Conservation (phyloP, 2,329 filamentous ascomycete genomes). For the Penicillium sclerotigenum region DNA sequence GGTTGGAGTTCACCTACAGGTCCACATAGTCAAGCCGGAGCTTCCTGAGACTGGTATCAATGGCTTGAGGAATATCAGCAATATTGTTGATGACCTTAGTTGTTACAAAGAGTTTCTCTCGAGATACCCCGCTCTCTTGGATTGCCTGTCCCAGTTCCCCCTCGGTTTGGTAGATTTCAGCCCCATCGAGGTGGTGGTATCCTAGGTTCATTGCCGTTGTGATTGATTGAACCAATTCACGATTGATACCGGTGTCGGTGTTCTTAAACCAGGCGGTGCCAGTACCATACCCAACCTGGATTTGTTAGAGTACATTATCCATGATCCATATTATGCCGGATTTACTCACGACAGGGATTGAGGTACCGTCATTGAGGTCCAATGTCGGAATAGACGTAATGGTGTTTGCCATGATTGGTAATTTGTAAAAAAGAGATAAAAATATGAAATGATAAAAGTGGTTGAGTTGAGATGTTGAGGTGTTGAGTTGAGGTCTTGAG, state of each 20-base stretch:
- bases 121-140: constrained; percentile 44
- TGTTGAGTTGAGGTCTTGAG: too few species aligned
- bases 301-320: not conserved
- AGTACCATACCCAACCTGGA: constrained; percentile 58
- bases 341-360: constrained; percentile 53
- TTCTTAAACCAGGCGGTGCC: constrained; percentile 64
- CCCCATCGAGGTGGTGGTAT: constrained; percentile 62
- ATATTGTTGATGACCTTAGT: constrained; percentile 58
- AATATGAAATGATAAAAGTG: too few species aligned
- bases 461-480: too few species aligned
- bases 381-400: constrained; percentile 40
- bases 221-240: constrained; percentile 52
- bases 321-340: not conserved
- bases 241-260: constrained; percentile 49
- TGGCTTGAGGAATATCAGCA: constrained; percentile 53
- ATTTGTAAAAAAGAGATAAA: too few species aligned
- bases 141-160: constrained; percentile 49
- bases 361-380: constrained; percentile 56
- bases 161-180: constrained; percentile 55
- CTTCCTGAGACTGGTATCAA: constrained; percentile 58
- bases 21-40: constrained; percentile 61
- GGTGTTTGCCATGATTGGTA: constrained; percentile 11
- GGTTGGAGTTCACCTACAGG: constrained; percentile 44
- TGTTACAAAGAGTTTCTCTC: constrained; percentile 51
- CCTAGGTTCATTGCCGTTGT: constrained; percentile 59